Evolutionary conservation across 2,329 filamentous ascomycete species (phyloP).

Genomic region (Phyllosticta capitalensis): DNA sequence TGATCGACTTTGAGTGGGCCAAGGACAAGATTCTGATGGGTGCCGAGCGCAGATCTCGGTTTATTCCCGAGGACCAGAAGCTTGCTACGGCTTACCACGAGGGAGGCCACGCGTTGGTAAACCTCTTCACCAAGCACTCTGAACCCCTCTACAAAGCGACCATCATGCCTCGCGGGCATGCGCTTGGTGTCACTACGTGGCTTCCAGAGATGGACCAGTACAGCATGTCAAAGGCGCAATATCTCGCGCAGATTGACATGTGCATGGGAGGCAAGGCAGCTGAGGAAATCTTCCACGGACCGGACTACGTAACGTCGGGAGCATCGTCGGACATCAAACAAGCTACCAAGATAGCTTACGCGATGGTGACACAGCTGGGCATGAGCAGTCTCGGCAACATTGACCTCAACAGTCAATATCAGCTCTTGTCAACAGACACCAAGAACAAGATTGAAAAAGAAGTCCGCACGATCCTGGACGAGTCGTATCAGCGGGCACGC

Average conservation of each 20-base stretch:
- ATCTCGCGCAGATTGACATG: slow-evolving; percentile 69
- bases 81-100: slow-evolving; percentile 94
- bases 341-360: slow-evolving; percentile 74
- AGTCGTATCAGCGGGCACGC: slow-evolving; percentile 64
- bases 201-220: slow-evolving; percentile 90
- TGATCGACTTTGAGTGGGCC: slow-evolving; percentile 87
- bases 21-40: slow-evolving; percentile 99
- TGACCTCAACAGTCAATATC: slow-evolving; percentile 73
- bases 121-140: slow-evolving; percentile 67
- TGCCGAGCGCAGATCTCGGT: slow-evolving; percentile 77
- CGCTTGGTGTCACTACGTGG: slow-evolving; percentile 78
- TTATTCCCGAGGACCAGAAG: slow-evolving; percentile 90
- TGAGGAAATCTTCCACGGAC: slow-evolving; percentile 83
- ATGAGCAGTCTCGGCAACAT: slow-evolving; percentile 91
- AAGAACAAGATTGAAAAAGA: slow-evolving; percentile 80
- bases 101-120: slow-evolving; percentile 86
- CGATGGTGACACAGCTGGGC: slow-evolving; percentile 79
- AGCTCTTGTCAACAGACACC: slow-evolving; percentile 73
- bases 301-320: slow-evolving; percentile 85
- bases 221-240: slow-evolving; percentile 76
- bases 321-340: slow-evolving; percentile 72
- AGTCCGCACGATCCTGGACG: slow-evolving; percentile 75
- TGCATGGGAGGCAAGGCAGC: slow-evolving; percentile 79
- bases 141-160: slow-evolving; percentile 92
- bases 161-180: slow-evolving; percentile 81